phyloP scores from a whole-genome alignment of 202 grass and related monocot species.

The Alloteropsis angusta region DNA sequence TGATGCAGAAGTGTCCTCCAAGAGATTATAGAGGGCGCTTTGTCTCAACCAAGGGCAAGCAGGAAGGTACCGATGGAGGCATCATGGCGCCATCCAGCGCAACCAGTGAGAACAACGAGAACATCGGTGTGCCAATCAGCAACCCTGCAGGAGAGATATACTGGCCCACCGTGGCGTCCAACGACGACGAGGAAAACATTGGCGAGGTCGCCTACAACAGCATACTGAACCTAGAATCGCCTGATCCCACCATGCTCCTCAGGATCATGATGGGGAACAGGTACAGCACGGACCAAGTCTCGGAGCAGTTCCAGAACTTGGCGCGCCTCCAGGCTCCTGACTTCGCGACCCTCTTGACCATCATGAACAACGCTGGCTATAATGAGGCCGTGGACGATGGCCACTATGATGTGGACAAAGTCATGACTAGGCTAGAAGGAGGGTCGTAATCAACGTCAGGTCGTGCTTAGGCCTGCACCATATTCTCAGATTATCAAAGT shows the following conservation, averaged over 20 bases:
- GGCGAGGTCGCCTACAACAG: not conserved
- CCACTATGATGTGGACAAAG: constrained; percentile 27
- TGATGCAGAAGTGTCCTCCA: not conserved
- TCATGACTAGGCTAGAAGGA: constrained; percentile 16
- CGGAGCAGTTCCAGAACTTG: not conserved
- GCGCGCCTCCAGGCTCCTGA: not conserved
- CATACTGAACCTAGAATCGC: constrained; percentile 11
- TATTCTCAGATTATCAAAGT: not conserved
- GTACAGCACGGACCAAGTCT: not conserved
- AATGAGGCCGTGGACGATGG: not conserved
- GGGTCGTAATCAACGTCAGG: not conserved
- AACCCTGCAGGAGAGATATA: not conserved
- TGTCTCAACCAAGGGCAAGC: not conserved
- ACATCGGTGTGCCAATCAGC: not conserved
- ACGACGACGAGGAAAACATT: not conserved
- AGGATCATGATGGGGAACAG: constrained; percentile 15
- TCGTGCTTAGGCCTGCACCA: not conserved
- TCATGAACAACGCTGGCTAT: not conserved
- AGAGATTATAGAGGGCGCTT: not conserved
- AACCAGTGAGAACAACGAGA: no score
- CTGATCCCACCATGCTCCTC: constrained; percentile 1
- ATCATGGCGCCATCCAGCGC: not conserved
- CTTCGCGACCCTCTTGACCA: not conserved
- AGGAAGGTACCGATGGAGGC: not conserved
- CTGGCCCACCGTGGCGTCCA: not conserved